Base-by-base conservation (phyloP, 768 basidiomycete genomes). In the Megacollybia marginata region DNA sequence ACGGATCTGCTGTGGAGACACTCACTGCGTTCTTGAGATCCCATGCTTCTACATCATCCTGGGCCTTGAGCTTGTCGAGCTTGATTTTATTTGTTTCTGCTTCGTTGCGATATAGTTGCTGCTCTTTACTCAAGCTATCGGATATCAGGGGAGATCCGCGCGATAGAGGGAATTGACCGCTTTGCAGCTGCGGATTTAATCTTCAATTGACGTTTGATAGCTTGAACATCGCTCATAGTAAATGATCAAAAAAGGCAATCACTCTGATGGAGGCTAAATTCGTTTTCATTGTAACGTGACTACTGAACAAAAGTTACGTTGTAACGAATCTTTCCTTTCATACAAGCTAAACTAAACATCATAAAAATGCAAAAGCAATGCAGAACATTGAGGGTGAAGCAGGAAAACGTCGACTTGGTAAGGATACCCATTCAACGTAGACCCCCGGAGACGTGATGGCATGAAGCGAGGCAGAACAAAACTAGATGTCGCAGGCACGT, bases 1-100 rank as follows among this genome's bases (percentile, higher is more conserved):
- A 19, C 19, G 15, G 8, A 19, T 15, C 2, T 3, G 3, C 15
- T 40, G 15, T 19, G 8, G 38, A 15, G 35, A 55, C 44, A 69
- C 83, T 56, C 62, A 88, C 88, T 59, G 74, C 78, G 65, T 83
- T 89, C 65, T 79, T 87, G 61, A 85, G 68, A 49, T 88, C 82
- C 87, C 86, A 91, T 38, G 80, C 81, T 55, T 89, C 85, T 38
- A 76, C 78, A 11, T 69, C 64, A 46, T 66, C 76, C 46, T 79
- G 76, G 10, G 74, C 76, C 50, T 78, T 64, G 58, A 85, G 66
- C 62, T 79, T 79, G 55, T 83, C 80, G n/a, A 82, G 68, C 59
- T 76, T 84, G 48, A 62, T 64, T 57, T 79, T 68, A 55, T 79
- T 74, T 33, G 80, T 71, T 53, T 70, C 76, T 5, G 74, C 75